These are phyloP conservation scores for Henckelia pumila DNA, from an alignment of 257 asterid genomes.

Conservation along the genomic window DNA sequence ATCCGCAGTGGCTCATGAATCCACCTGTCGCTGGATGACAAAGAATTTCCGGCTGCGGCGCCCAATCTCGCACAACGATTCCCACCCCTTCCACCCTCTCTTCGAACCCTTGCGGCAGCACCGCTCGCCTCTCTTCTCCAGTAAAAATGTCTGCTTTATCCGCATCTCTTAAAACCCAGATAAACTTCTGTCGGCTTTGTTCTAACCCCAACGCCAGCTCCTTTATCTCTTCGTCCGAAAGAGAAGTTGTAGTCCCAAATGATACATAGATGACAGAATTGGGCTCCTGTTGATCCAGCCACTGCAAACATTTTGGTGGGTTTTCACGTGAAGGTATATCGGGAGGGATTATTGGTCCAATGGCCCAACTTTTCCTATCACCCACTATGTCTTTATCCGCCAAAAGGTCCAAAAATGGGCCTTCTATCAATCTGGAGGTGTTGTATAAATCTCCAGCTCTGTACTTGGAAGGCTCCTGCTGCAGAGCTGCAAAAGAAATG, in stretches of 20 bases:
- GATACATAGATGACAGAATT: conserved; percentile 42
- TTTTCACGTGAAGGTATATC: neutral
- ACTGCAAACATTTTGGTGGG: conserved; percentile 30
- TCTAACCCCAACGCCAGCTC: conserved; percentile 41
- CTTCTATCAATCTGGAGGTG: conserved; percentile 34
- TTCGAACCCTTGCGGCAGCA: conserved; percentile 35
- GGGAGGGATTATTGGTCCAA: conserved; percentile 39
- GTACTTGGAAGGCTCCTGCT: conserved; percentile 12
- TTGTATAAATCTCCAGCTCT: conserved; percentile 35
- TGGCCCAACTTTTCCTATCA: conserved; percentile 38
- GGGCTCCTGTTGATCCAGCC: conserved; percentile 41
- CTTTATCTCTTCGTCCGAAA: conserved; percentile 34
- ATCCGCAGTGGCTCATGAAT: conserved; percentile 45
- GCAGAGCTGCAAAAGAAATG: neutral
- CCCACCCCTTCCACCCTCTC: conserved; percentile 32
- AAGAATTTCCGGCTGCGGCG: conserved; percentile 43
- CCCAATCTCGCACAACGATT: conserved; percentile 43
- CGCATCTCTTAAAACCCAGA: conserved; percentile 49
- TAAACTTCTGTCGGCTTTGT: conserved; percentile 39
- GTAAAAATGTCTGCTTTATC: conserved; percentile 36
- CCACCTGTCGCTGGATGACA: conserved; percentile 40
- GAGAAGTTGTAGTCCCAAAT: conserved; percentile 39
- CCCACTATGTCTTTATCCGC: conserved; percentile 18
- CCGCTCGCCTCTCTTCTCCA: conserved; percentile 8
- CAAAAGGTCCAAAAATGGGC: conserved; percentile 30